Evolutionary conservation across 495 filamentous ascomycete genomes (phyloP), one percentile per base, ranked within the genome.

Genomic region (Trichoderma reesei): DNA sequence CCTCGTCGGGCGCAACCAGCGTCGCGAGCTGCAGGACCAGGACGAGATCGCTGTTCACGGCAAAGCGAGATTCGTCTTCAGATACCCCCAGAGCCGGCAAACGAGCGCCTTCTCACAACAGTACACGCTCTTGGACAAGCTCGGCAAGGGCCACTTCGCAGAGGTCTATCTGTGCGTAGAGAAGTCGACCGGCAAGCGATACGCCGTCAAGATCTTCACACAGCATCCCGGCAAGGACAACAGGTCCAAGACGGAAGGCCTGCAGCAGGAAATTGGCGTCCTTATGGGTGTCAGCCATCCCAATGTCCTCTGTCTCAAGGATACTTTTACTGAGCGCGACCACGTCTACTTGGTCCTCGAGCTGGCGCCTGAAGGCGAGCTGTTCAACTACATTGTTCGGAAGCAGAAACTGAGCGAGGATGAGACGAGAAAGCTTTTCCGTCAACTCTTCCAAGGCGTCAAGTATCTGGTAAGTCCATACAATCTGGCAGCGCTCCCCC

Each of bases 121-220:
- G 68, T 99, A 94, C 72, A 87, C 83, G 11, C 82, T 93, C 14
- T 80, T 90, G 42, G 85, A 92, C 63, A 90, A 92, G 72, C 85
- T 99, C 14, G 95, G 95, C 64, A 96, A 96, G 73, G 95, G 95
- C 26, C 92, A 97, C 72, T 98, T 98, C 75, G 95, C 95, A 51
- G 90, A 92, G 10, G 95, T 99, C 13, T 95, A 92, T 71, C 78
- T 96, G 1, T 96, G 92, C 67, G 84, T 91, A 2, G 91, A 98
- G 73, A 91, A 90, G 72, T 78, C 84, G 54, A 89, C 89, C 0
- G 95, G 95, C 20, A 82, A 85, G 61, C 82, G 87, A 41, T 98
- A 87, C 76, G 95, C 95, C 6, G 95, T 95, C 67, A 99, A 99
- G 79, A 85, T 90, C 34, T 99, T 98, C 70, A 90, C 90, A 67